Base-by-base conservation (phyloP, 495 filamentous ascomycete genomes). In the Durotheca rogersii region DNA sequence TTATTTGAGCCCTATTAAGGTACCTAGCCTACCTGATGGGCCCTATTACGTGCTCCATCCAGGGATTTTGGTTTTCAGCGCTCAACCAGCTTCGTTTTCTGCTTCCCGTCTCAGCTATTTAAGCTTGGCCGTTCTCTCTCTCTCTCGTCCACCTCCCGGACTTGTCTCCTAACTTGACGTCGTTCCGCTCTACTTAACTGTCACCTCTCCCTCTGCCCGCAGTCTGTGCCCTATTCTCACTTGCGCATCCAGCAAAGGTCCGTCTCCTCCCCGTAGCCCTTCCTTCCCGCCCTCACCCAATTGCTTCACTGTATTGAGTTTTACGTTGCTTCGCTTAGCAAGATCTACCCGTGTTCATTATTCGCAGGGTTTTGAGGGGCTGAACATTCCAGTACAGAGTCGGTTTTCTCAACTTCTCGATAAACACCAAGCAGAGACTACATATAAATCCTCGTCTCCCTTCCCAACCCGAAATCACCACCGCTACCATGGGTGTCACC, bases 401-500 rank as follows among this genome's bases (percentile, higher is more conserved):
- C 32, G 46, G 34, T 17, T 53, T 46, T 33, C 20, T 59, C 45
- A 47, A 37, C 30, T 34, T 34, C 16, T 3, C 41, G n/a, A n/a
- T n/a, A n/a, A n/a, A n/a, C n/a, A n/a, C n/a, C n/a, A n/a, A n/a
- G n/a, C n/a, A n/a, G n/a, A 23, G 11, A 27, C 23, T 9, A 27
- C 4, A 27, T 9, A 4, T 27, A 27, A 9, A 27, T 21, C 16
- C 12, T 34, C 14, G 17, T 1, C 35, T 15, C 11, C 6, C 30
- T 46, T 27, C 9, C 12, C 12, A 53, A 1, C 18, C 15, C 15
- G 29, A 46, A 54, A 34, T 16, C 4, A 18, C 50, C 54, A 67
- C 47, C 50, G 80, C 51, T 54, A 67, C 47, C 50, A 80, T 81
- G 78, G 75, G 72, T 44, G 76, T 79, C 29, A 71, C 61, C 34